A percentile compares a stretch with the other conserved stretches of the same genome.
Evolutionary conservation across 2,329 filamentous ascomycete species (phyloP).

Genomic region (Diplodia sapinea): DNA sequence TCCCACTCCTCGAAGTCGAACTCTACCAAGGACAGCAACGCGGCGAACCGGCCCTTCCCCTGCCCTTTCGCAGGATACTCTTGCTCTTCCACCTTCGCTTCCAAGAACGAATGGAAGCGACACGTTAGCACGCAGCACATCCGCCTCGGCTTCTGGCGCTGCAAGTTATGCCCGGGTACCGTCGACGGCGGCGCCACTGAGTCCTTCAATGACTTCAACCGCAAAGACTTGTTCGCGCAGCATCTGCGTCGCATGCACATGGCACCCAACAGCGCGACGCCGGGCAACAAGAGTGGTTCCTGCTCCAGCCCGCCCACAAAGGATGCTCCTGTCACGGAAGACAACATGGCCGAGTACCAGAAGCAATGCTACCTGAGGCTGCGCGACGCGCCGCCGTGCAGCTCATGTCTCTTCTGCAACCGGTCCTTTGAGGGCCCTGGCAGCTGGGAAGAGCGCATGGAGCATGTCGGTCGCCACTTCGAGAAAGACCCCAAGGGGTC

Average conservation of each 20-base stretch:
- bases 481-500: slow-evolving; percentile 58
- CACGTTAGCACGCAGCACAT: slow-evolving; percentile 84
- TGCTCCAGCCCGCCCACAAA: slow-evolving; percentile 19
- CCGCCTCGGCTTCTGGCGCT: slow-evolving; percentile 75
- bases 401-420: slow-evolving; percentile 69
- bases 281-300: slow-evolving; percentile 45
- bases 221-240: slow-evolving; percentile 89
- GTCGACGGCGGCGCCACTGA: slow-evolving; percentile 40
- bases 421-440: slow-evolving; percentile 66
- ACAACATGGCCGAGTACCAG: slow-evolving; percentile 63
- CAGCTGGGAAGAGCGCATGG: slow-evolving; percentile 83
- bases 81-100: slow-evolving; percentile 73
- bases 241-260: slow-evolving; percentile 87
- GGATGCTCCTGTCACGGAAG: slow-evolving; percentile 50
- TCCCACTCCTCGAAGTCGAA: not conserved
- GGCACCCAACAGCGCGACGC: slow-evolving; percentile 47
- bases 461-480: slow-evolving; percentile 83
- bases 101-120: slow-evolving; percentile 95
- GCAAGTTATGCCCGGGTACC: slow-evolving; percentile 64
- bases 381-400: slow-evolving; percentile 65
- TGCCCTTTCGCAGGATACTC: slow-evolving; percentile 82
- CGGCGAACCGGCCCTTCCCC: slow-evolving; percentile 63
- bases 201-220: slow-evolving; percentile 74
- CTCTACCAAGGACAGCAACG: slow-evolving; percentile 29
- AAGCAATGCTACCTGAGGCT: slow-evolving; percentile 64